Base-by-base conservation (phyloP, 805 yeast genomes). In the Yarrowia deformans region DNA sequence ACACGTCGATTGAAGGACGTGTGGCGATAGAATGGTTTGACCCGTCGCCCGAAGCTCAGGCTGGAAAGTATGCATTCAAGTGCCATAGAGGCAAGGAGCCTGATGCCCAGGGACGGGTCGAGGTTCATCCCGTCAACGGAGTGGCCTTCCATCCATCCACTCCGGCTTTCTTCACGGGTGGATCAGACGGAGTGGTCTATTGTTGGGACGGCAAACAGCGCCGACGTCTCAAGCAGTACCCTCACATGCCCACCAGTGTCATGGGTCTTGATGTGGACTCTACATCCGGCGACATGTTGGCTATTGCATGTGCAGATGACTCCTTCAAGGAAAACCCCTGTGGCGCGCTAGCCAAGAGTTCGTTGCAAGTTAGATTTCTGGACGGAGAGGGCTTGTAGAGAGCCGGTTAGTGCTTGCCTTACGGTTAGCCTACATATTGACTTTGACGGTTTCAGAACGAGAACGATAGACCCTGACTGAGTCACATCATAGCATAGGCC, bases 1-100 rank as follows among this genome's bases (percentile, higher is more conserved):
- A 88, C 40, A 81, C 91, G 35, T 88, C 94, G 1, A 82, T 91
- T n/a, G 97, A 91, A 73, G 97, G 97, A 0, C 80, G 96, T 37
- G 92, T 90, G 0, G 87, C 93, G 0, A 84, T 91, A 35, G 94
- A 91, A 71, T 88, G 82, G 73, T 85, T 88, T 68, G 85, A 87
- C 68, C 83, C 85, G 4, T 77, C 82, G 3, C 81, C 82, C 1
- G 78, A 79, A 54, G 74, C 75, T 4, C 84, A 79, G 66, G 72
- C 77, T 1, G 78, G 81, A 69, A 84, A 86, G 69, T 93, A 88
- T 76, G 94, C 97, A 0, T 92, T 92, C 81, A 87, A 91, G 74
- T 89, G 97, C 71, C 97, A 92, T 77, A 79, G 97, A 40, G 71
- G 70, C 8, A 64, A 42, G 29, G 72, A 72, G 32, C 72, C 69